Evolutionary conservation across 1,284 basidiomycete genomes (phyloP), one percentile per base, ranked within the genome.

Genomic region (Cryptococcus wingfieldii): DNA sequence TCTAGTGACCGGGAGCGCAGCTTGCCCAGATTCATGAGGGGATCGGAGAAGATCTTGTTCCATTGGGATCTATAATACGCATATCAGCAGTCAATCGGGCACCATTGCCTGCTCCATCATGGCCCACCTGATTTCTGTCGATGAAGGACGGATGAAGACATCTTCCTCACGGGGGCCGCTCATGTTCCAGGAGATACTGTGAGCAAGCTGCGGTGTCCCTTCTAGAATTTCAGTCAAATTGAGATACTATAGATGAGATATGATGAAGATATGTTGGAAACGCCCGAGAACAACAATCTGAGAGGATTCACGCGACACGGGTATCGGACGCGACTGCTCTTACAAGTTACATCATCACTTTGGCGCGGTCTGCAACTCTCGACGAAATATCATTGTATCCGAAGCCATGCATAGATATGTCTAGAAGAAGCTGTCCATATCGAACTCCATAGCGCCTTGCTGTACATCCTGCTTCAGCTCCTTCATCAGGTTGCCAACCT

Each of bases 401-500:
- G 31, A 3, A 34, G 31, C 31, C 31, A 53, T 38, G 16, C 37
- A 31, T 19, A 9, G n/a, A 10, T n/a, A 31, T 34, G 14, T 51
- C 56, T 44, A 75, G 57, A 76, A 76, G 63, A 78, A 78, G 38
- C 59, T 64, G 38, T 70, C 68, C 72, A 78, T 76, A 53, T 75
- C 67, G 56, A 78, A 78, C 53, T 75, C 76, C 65, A 71, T 69
- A 13, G 61, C 72, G 28, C 76, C 77, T 56, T 78, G 77, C 55
- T 70, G 64, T 23, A 71, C 70, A 54, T 75, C 71, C 55, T 73
- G 68, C 55, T 72, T 71, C 37, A 74, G 64, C 37, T 69, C 70
- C 61, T 75, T 75, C 70, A 94, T 86, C 67, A 93, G 74, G 65
- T 81, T 88, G 4, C 90, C 90, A 47, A 92, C 76, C 23, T 87